A percentile compares a stretch with the other conserved stretches of the same genome.
Evolutionary conservation across 345 rosid genomes (phyloP).

Genomic region (Gossypioides kirkii): DNA sequence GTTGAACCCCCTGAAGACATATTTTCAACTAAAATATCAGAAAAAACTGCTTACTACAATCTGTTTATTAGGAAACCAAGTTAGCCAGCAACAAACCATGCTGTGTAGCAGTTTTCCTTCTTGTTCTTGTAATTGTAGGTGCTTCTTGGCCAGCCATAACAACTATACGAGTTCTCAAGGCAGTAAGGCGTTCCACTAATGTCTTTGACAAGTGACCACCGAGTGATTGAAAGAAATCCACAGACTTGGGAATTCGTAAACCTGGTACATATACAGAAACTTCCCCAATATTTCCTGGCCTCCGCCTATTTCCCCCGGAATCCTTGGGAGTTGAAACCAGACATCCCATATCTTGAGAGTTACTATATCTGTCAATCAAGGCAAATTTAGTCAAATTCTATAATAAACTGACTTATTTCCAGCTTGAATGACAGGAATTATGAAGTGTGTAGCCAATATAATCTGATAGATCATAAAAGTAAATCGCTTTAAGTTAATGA

Average conservation of each 20-base stretch:
- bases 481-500: conserved; percentile 16
- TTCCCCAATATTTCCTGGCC: conserved; percentile 86
- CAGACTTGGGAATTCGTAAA: conserved; percentile 85
- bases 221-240: conserved; percentile 68
- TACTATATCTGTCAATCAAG: conserved; percentile 30
- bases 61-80: background rate
- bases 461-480: conserved; percentile 3
- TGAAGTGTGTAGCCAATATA: conserved; percentile 16
- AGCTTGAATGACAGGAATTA: background rate
- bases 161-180: conserved; percentile 86
- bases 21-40: conserved; percentile 21
- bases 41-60: background rate
- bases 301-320: conserved; percentile 69
- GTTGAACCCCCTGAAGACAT: conserved; percentile 76
- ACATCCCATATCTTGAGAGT: conserved; percentile 73
- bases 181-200: conserved; percentile 74
- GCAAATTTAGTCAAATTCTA: conserved; percentile 15
- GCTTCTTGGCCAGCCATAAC: conserved; percentile 99
- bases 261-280: conserved; percentile 89
- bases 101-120: conserved; percentile 89
- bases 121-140: conserved; percentile 84
- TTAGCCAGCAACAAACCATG: conserved; percentile 55
- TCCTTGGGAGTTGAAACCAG: conserved; percentile 79
- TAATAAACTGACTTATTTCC: background rate
- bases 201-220: conserved; percentile 66